Evolutionary conservation across 1,139 yeast species (phyloP), one percentile per base, ranked within the genome.

Genomic region (Nakaseomyces sp.): DNA sequence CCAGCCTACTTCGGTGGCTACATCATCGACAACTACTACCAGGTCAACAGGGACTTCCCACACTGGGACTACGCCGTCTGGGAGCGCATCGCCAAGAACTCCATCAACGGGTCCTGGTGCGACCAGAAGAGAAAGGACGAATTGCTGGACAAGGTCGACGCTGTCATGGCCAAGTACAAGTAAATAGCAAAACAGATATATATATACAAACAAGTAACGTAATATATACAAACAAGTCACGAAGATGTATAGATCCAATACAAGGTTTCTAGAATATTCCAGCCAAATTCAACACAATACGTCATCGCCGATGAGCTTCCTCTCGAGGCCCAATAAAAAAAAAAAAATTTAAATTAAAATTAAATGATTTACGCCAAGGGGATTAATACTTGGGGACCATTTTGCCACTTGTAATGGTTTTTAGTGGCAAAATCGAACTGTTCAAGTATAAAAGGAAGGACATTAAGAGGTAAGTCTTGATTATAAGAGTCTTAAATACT

Each of bases 1-100:
- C 94, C 94, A 28, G 91, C 93, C 3, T 84, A 84, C 62, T 84
- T 84, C 57, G 93, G 91, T 41, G 91, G 88, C 9, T 83, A 83
- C 63, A 78, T 83, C 48, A 66, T 84, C 51, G 91, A 84, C 55
- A 84, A 84, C 61, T 84, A 82, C 63, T 57, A 73, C 25, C 74
- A 73, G 32, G 84, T 83, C 22, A 84, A 82, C 51, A 68, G 74
- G 44, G 71, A 76, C 50, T 82, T 82, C 60, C 60, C 60, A 30
- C 77, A 78, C 10, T 79, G 83, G 62, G 66, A 71, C 36, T 53
- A 71, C 42, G 64, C 69, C 9, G 73, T 76, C 40, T 83, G 89
- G 89, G 68, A 69, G 40, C 57, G 56, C 39, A 74, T 81, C 51
- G 82, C 81, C 1, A 62, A 65, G 48, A 76, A 78, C 56, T 73